Evolutionary conservation across 2,329 filamentous ascomycete species (phyloP).

Genomic region (Trichoderma brevicompactum): DNA sequence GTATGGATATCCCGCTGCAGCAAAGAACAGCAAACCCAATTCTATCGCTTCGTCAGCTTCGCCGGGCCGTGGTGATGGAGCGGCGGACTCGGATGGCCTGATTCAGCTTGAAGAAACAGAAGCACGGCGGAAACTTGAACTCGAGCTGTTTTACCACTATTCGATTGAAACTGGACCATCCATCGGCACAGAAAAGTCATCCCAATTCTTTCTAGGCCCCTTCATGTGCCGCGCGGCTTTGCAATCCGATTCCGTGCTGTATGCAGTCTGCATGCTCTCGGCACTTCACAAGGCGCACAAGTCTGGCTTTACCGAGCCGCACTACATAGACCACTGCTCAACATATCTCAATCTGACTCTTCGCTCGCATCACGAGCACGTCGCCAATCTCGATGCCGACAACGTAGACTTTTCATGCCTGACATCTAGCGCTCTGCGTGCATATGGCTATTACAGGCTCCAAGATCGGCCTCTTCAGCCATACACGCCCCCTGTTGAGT

Average conservation of each 20-base stretch:
- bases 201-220: constrained; percentile 28
- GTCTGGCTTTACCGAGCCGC: background rate
- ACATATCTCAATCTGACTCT: constrained; percentile 33
- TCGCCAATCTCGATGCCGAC: constrained; percentile 27
- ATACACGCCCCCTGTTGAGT: constrained; percentile 33
- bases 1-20: constrained; percentile 26
- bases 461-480: constrained; percentile 31
- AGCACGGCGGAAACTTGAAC: constrained; percentile 32
- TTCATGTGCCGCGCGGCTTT: constrained; percentile 30
- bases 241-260: constrained; percentile 32
- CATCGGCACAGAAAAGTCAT: constrained; percentile 28
- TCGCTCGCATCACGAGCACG: constrained; percentile 31
- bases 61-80: background rate
- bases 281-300: constrained; percentile 31
- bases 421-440: constrained; percentile 31
- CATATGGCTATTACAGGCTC: constrained; percentile 31
- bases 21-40: background rate
- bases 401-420: constrained; percentile 33
- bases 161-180: constrained; percentile 31
- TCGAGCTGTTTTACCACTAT: constrained; percentile 34
- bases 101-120: constrained; percentile 30
- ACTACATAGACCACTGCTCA: constrained; percentile 20
- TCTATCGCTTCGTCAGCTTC: background rate
- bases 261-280: constrained; percentile 31
- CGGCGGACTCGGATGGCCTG: background rate